phyloP scores from a whole-genome alignment of 2,329 filamentous ascomycete genomes.

The Dothideomycetes sp. region DNA sequence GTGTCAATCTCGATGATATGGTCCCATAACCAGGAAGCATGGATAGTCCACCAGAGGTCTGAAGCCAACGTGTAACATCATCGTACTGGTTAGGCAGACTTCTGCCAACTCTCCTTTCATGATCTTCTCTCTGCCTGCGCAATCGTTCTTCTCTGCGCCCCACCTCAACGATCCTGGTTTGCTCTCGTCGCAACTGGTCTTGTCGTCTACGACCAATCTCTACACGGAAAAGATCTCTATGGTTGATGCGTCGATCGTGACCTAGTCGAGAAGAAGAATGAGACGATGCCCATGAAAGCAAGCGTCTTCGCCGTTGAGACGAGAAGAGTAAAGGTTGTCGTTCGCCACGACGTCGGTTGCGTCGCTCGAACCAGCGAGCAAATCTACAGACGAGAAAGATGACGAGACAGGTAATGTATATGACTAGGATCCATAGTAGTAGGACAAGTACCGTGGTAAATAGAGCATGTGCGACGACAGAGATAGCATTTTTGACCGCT shows the following conservation, averaged over 20 bases:
- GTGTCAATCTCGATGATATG: not conserved
- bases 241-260: conserved; percentile 5
- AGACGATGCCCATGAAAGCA: conserved; percentile 1
- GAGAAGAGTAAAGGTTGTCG: not conserved
- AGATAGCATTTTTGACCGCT: not conserved
- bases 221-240: conserved; percentile 4
- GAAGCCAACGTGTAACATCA: conserved; percentile 3
- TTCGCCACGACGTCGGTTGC: not conserved
- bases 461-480: not conserved
- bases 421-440: conserved; percentile 4
- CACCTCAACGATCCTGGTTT: not conserved
- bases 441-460: not conserved
- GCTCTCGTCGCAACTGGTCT: conserved; percentile 3
- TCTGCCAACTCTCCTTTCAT: not conserved
- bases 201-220: conserved; percentile 5
- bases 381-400: conserved; percentile 2
- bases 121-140: conserved; percentile 3
- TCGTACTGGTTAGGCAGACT: not conserved
- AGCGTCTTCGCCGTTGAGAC: conserved; percentile 1
- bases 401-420: conserved; percentile 4
- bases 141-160: not conserved
- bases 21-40: conserved; percentile 3
- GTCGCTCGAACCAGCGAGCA: not conserved
- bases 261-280: not conserved
- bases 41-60: not conserved